A percentile compares a stretch with the other conserved stretches of the same genome.
These are phyloP conservation scores for Aureobasidium sp. DNA, from an alignment of 2,329 filamentous ascomycete species.

Conservation along the genomic window DNA sequence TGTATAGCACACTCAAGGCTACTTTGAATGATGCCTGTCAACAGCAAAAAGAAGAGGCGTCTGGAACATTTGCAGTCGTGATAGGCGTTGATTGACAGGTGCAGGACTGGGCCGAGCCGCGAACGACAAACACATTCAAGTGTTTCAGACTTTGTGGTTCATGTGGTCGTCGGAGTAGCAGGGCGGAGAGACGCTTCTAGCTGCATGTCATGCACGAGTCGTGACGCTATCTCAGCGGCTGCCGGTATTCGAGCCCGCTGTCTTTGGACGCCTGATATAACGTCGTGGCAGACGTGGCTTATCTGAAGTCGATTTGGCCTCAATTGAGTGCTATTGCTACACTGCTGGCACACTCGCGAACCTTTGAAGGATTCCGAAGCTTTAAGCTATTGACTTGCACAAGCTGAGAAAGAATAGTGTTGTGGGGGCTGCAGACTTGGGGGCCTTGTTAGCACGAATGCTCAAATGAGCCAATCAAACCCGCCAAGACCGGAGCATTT, in stretches of 20 bases:
- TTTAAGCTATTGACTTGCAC: neutral
- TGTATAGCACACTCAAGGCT: neutral
- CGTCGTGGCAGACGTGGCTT: neutral
- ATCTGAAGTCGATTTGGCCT: neutral
- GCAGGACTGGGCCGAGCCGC: conserved; percentile 9
- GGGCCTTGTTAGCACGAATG: neutral
- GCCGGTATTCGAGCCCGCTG: neutral
- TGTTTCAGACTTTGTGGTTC: neutral
- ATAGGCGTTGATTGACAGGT: neutral
- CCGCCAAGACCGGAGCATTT: neutral
- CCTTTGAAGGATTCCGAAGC: neutral
- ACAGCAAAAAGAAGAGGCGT: neutral
- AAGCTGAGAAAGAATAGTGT: neutral
- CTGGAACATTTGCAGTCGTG: neutral
- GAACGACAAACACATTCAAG: neutral
- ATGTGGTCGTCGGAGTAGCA: neutral
- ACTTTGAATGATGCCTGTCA: neutral
- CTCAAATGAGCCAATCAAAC: neutral
- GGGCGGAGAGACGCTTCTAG: neutral
- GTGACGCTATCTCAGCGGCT: neutral
- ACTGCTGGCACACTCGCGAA: neutral
- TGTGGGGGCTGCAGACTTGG: neutral
- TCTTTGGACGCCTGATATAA: neutral
- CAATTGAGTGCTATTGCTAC: neutral
- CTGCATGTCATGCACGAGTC: conserved; percentile 3